Percentiles rank a stretch among this genome's conserved stretches.
These are phyloP conservation scores for Colletotrichum tropicale DNA, from an alignment of 2,329 filamentous ascomycete species.

Conservation along the genomic window DNA sequence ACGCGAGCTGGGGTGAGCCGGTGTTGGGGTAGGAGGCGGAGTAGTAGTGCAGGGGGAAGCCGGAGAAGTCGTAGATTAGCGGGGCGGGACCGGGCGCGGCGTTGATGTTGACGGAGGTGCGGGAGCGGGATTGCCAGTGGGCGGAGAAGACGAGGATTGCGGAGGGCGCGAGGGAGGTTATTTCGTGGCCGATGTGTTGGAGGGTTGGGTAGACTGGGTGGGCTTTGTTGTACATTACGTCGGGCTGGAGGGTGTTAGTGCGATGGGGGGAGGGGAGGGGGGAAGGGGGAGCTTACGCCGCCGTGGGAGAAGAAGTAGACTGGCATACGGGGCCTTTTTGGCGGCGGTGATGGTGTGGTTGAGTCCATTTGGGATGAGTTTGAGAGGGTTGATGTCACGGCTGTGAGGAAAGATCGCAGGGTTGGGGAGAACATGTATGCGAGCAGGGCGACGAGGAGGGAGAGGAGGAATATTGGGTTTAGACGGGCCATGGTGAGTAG, in stretches of 20 bases:
- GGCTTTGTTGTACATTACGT: conserved; percentile 69
- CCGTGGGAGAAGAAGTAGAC: conserved; percentile 58
- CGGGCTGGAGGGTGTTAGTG: conserved; percentile 49
- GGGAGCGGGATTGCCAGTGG: conserved; percentile 70
- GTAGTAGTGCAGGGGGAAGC: conserved; percentile 74
- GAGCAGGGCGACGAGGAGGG: background rate
- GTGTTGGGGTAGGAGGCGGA: conserved; percentile 68
- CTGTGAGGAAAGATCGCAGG: background rate
- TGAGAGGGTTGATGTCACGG: background rate
- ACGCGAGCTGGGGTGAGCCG: conserved; percentile 64
- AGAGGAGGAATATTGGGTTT: background rate
- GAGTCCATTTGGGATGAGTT: background rate
- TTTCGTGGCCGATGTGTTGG: conserved; percentile 69
- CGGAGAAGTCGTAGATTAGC: conserved; percentile 77
- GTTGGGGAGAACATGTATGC: conserved; percentile 1
- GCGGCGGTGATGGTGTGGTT: background rate
- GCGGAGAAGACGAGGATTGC: conserved; percentile 79
- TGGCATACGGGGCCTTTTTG: conserved; percentile 29
- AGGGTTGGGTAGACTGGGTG: conserved; percentile 72
- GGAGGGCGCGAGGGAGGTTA: conserved; percentile 72
- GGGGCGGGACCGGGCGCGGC: conserved; percentile 63
- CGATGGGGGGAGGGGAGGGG: background rate
- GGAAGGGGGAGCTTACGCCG: conserved; percentile 39
- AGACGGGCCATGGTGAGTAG: background rate
- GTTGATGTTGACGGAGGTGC: conserved; percentile 66